Base-by-base conservation (phyloP, 768 basidiomycete species). In the Dentipellis sp. region DNA sequence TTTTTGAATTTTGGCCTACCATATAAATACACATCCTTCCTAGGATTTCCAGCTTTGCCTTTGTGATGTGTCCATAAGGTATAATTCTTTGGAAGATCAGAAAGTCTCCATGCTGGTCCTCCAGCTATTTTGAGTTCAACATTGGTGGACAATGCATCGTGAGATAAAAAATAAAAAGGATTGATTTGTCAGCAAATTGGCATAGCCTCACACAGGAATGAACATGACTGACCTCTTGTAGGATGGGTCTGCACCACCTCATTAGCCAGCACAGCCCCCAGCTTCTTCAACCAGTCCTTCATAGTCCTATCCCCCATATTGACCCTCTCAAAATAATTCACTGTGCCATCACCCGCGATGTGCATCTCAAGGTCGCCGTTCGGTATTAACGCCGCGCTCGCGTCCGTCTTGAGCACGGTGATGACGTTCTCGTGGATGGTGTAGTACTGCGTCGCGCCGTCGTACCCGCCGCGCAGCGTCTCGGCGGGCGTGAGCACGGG, bases 11-110 rank as follows among this genome's bases (percentile, higher is more conserved):
- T 48, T 2, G 50, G 46, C 0, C 49, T 49, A n/a, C 59, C 59
- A 23, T 59, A 16, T 1, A 60, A 52, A 14, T 60, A 60, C 0
- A 36, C 46, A 46, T 60, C 59, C 0, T 12, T 53, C 7, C 59
- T 58, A 0, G 58, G 58, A n/a, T 60, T 60, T 14, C 14, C 11
- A 2, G 1, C 1, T 10, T 21, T 9, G 40, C 58, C 59, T 8
- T 35, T 40, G 19, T 50, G 39, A 54, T 60, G 59, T 4, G 46
- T 3, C 59, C 59, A 60, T 14, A 60, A 52, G 2, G 53, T 52
- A 51, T 60, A 60, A 4, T 48, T 36, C 0, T 46, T 16, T 0
- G 59, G 59, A 22, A 60, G 50, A 1, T 12, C 23, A 2, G 55
- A 0, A 2, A 60, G 52, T 19, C 3, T 56, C 59, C 59, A 60